Base-by-base conservation (phyloP, 345 rosid species). In the Clarkia xantiana region DNA sequence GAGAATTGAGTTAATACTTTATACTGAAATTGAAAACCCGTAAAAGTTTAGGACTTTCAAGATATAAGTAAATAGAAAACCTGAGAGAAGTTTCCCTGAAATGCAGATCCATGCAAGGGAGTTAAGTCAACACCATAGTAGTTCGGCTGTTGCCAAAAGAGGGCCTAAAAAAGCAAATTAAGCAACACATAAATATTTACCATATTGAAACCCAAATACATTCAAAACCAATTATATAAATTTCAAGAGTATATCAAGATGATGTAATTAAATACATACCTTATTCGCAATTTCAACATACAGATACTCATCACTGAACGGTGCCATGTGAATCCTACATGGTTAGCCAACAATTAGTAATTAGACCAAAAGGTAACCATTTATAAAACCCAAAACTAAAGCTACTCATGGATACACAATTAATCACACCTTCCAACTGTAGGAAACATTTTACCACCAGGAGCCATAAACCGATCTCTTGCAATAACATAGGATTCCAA, bases 281-380 rank as follows among this genome's bases (percentile, higher is more conserved):
- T 86, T 91, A 78, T 81, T 91, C 42, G 98, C 98, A 73, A 91
- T 80, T 80, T 91, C 98, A 71, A 78, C 64, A 67, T 72, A 91
- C n/a, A 91, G 72, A 61, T 79, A 91, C 57, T 91, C 98, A 71
- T 91, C 98, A 4, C 89, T 86, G 57, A 91, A 91, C 66, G 98
- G 98, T 53, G 98, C 96, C 96, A 86, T 82, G 62, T 91, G 96
- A 62, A 91, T 81, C 94, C 98, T 91, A 74, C 78, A 74, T 56
- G 17, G 60, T 47, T n/a, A 59, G 45, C 51, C 43, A 53, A 60
- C 43, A 16, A 44, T 34, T 22, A 53, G 22, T n/a, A 53, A 6
- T 4, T n/a, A 40, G 19, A 29, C 36, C 25, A 29, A 29, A 29
- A 29, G 36, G 13, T 14, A 38, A 29, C 25, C 18, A n/a, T 34